phyloP scores from a whole-genome alignment of 495 filamentous ascomycete genomes.

The Xylaria cubensis region DNA sequence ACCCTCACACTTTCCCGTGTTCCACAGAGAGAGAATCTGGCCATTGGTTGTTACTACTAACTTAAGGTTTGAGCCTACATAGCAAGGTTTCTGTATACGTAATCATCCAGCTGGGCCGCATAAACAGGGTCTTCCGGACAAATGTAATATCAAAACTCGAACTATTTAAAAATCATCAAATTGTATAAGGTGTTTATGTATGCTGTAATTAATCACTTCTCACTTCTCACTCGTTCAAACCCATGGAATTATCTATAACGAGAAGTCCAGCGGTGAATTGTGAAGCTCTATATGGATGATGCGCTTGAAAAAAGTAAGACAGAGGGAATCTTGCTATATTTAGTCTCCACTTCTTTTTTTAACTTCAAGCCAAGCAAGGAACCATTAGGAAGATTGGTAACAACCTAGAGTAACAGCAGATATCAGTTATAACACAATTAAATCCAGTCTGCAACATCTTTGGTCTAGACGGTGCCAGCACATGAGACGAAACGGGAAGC shows the following conservation, averaged over 20 bases:
- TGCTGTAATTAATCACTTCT: neutral
- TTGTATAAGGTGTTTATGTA: too few relatives aligned
- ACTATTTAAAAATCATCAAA: too few relatives aligned
- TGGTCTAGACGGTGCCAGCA: too few relatives aligned
- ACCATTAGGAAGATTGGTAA: neutral
- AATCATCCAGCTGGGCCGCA: neutral
- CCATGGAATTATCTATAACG: neutral
- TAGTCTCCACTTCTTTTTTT: neutral
- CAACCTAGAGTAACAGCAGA: neutral
- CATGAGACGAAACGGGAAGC: neutral
- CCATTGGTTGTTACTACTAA: neutral
- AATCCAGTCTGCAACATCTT: too few relatives aligned
- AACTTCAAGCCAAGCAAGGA: neutral
- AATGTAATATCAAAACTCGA: neutral
- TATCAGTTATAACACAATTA: neutral
- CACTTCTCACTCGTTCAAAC: neutral
- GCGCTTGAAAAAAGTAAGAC: neutral
- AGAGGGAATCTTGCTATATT: neutral
- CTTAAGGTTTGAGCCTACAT: neutral
- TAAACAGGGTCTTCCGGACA: neutral
- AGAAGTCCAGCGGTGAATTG: neutral
- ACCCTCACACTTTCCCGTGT: neutral
- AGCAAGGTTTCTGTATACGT: neutral
- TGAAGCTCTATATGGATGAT: neutral
- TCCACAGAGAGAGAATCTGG: neutral